Conservation (phyloP, 345 rosid genomes). For the Heritiera fomes region DNA sequence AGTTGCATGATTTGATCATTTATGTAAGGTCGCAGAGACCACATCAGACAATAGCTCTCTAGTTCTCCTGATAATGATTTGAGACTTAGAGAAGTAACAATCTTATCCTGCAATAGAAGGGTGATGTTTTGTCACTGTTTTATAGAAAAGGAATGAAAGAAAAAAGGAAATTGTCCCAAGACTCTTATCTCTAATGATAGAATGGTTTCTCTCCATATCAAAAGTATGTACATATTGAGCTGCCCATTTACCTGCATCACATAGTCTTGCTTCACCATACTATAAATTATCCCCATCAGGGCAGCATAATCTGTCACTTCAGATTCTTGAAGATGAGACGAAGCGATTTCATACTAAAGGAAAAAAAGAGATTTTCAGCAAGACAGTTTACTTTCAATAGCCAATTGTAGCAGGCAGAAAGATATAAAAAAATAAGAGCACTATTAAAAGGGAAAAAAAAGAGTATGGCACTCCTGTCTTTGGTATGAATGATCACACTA, state of each 20-base stretch:
- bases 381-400: not conserved
- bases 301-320: conserved; percentile 50
- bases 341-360: conserved; percentile 34
- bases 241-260: conserved; percentile 62
- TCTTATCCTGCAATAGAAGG: conserved; percentile 57
- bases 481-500: not conserved
- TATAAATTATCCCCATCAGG: conserved; percentile 59
- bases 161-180: not conserved
- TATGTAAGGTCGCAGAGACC: conserved; percentile 76
- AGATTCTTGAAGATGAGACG: conserved; percentile 28
- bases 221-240: not conserved
- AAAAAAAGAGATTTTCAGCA: not conserved
- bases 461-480: not conserved
- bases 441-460: too few relatives aligned
- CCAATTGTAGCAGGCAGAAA: not conserved
- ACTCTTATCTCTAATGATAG: not conserved
- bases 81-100: conserved; percentile 59
- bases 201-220: not conserved
- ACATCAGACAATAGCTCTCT: conserved; percentile 69
- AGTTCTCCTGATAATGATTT: conserved; percentile 56
- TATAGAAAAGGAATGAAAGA: not conserved
- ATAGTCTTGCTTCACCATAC: conserved; percentile 74
- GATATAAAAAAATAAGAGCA: too few relatives aligned
- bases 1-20: conserved; percentile 57
- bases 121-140: not conserved